Percentiles rank a stretch among this genome's conserved stretches.
Conservation (phyloP, 2,329 filamentous ascomycete species). For the Xylariaceae sp. region DNA sequence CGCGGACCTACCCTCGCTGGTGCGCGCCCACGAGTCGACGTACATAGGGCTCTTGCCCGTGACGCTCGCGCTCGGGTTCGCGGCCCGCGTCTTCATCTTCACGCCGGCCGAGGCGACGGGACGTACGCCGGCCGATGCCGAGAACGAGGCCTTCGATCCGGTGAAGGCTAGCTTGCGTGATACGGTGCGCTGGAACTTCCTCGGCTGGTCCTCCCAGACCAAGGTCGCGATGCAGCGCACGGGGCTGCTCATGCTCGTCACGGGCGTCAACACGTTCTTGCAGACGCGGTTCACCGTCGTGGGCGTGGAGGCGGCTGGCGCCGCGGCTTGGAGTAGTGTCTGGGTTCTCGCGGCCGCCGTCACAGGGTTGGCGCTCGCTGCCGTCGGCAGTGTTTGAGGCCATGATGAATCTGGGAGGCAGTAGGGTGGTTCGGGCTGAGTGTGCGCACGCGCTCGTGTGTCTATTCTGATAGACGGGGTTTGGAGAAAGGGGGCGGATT, state of each 20-base stretch:
- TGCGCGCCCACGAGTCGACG: constrained; percentile 68
- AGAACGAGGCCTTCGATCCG: constrained; percentile 64
- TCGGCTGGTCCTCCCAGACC: constrained; percentile 68
- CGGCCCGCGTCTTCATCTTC: constrained; percentile 80
- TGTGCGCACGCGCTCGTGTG: too few species aligned
- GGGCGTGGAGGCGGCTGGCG: constrained; percentile 73
- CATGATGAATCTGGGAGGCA: background rate
- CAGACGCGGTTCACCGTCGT: constrained; percentile 70
- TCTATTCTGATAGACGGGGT: background rate
- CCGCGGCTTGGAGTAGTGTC: constrained; percentile 72
- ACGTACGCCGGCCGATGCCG: constrained; percentile 54
- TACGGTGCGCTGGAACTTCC: constrained; percentile 75
- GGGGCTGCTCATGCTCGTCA: constrained; percentile 61
- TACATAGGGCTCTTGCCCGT: constrained; percentile 66
- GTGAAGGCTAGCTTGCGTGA: constrained; percentile 68
- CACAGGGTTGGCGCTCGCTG: constrained; percentile 61
- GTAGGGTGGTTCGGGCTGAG: too few species aligned
- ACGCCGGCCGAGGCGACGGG: constrained; percentile 65
- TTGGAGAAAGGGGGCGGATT: background rate
- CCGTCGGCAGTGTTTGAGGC: constrained; percentile 56
- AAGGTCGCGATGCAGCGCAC: constrained; percentile 72
- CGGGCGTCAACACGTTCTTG: constrained; percentile 65
- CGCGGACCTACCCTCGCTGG: constrained; percentile 70
- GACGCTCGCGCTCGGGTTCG: constrained; percentile 66
- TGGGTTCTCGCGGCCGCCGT: constrained; percentile 73